These are phyloP conservation scores for Wallacemonas sp. DNA, from an alignment of 208 protist species.

Conservation along the genomic window DNA sequence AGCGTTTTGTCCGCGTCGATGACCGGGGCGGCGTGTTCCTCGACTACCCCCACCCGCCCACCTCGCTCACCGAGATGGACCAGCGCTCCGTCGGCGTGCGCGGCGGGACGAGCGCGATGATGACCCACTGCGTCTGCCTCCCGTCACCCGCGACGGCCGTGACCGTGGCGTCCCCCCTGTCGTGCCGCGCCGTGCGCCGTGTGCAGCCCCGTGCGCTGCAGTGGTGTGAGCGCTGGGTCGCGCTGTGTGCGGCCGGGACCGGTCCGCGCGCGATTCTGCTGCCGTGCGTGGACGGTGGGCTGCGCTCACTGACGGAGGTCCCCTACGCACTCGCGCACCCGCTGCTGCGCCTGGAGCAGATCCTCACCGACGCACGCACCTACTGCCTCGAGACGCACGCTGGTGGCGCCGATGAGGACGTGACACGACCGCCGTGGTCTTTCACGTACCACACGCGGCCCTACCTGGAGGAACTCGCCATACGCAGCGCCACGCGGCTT, in stretches of 20 bases:
- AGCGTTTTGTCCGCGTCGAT: conserved; percentile 44
- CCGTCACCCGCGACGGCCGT: conserved; percentile 23
- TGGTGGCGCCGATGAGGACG: neutral
- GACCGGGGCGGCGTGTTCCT: conserved; percentile 41
- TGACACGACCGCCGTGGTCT: too few relatives aligned
- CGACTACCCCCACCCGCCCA: conserved; percentile 27
- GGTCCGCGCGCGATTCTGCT: conserved; percentile 36
- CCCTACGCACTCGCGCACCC: conserved; percentile 57
- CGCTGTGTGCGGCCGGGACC: conserved; percentile 27
- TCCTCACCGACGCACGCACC: conserved; percentile 48
- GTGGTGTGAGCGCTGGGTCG: conserved; percentile 21
- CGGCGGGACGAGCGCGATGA: conserved; percentile 2
- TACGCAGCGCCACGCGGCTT: conserved; percentile 31
- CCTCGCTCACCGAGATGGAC: conserved; percentile 29
- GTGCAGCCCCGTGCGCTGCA: conserved; percentile 26
- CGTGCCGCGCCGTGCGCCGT: conserved; percentile 26
- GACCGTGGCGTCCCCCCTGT: conserved; percentile 21
- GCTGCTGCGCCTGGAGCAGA: conserved; percentile 61
- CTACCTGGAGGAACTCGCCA: conserved; percentile 15
- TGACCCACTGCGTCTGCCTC: conserved; percentile 11
- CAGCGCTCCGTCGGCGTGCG: conserved; percentile 1
- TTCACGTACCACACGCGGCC: conserved; percentile 31
- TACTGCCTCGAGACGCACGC: conserved; percentile 21
- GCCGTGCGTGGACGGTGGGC: conserved; percentile 62
- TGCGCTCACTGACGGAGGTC: conserved; percentile 50